Percentiles rank a stretch among this genome's conserved stretches.
Evolutionary conservation across 495 filamentous ascomycete species (phyloP).

Genomic region (Podospora fimiseda): DNA sequence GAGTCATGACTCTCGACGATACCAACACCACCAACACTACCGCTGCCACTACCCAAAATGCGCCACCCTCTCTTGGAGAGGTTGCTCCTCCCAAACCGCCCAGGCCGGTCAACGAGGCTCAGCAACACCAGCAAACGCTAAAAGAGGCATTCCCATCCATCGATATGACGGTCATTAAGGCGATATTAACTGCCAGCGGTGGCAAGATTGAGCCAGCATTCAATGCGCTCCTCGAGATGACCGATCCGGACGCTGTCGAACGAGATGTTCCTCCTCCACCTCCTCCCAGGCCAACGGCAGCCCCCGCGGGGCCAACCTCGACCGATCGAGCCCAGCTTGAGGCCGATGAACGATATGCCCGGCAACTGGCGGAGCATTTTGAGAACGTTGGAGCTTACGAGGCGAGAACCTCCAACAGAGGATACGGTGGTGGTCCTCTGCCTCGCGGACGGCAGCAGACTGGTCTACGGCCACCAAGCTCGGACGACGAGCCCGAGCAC

Average conservation of each 20-base stretch:
- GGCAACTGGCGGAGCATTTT: conserved; percentile 88
- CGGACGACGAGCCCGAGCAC: conserved; percentile 55
- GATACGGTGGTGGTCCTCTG: conserved; percentile 13
- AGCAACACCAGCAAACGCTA: conserved; percentile 81
- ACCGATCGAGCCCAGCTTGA: conserved; percentile 73
- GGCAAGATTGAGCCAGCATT: conserved; percentile 91
- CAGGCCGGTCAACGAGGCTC: conserved; percentile 69
- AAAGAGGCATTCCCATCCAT: conserved; percentile 90
- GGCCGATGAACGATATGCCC: conserved; percentile 87
- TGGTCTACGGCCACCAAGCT: conserved; percentile 38
- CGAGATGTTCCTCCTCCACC: conserved; percentile 57
- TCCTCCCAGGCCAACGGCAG: conserved; percentile 58
- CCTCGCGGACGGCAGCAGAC: conserved; percentile 41
- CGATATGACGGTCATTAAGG: conserved; percentile 75
- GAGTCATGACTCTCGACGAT: conserved; percentile 36
- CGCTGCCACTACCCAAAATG: conserved; percentile 30
- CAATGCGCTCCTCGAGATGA: conserved; percentile 92
- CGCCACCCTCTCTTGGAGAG: conserved; percentile 40
- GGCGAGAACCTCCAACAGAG: conserved; percentile 40
- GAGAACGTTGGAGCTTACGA: conserved; percentile 53
- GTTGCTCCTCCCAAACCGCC: conserved; percentile 78
- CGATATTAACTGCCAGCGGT: conserved; percentile 77
- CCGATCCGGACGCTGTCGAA: conserved; percentile 78
- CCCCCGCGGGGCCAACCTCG: conserved; percentile 37
- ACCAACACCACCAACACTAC: conserved; percentile 31